Conservation (phyloP, 2,329 filamentous ascomycete genomes). For the Botryotinia globosa region DNA sequence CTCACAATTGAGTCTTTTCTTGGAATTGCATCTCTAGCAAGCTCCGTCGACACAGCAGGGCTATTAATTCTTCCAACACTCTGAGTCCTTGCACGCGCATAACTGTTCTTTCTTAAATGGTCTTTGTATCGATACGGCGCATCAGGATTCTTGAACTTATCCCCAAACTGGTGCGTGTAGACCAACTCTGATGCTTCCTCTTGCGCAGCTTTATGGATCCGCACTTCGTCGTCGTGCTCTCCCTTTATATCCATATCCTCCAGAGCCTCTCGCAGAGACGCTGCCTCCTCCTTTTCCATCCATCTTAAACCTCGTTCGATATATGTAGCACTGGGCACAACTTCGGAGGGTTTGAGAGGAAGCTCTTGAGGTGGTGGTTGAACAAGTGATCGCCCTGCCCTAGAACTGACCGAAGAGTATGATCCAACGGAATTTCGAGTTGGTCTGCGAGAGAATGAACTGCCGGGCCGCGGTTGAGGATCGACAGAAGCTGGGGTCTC, state of each 20-base stretch:
- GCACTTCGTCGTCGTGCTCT: slow-evolving; percentile 54
- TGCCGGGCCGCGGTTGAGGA: slow-evolving; percentile 31
- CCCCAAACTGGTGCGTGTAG: slow-evolving; percentile 68
- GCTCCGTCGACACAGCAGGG: slow-evolving; percentile 42
- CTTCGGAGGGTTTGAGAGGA: slow-evolving; percentile 55
- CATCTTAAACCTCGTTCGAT: slow-evolving; percentile 71
- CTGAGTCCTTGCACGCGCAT: slow-evolving; percentile 63
- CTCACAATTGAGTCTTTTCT: slow-evolving; percentile 39
- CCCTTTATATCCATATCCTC: slow-evolving; percentile 65
- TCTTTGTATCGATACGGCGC: slow-evolving; percentile 66
- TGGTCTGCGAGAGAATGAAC: slow-evolving; percentile 34
- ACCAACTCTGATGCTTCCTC: slow-evolving; percentile 77
- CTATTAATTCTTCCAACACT: slow-evolving; percentile 52
- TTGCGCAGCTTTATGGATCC: slow-evolving; percentile 67
- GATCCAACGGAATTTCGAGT: slow-evolving; percentile 35
- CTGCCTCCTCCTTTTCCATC: slow-evolving; percentile 78
- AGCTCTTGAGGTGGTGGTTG: slow-evolving; percentile 24
- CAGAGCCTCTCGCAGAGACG: slow-evolving; percentile 67
- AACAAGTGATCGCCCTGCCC: slow-evolving; percentile 35
- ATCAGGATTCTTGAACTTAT: slow-evolving; percentile 54
- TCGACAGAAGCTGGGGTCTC: slow-evolving; percentile 27
- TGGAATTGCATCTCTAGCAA: slow-evolving; percentile 34
- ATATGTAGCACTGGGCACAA: slow-evolving; percentile 66
- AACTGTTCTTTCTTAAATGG: slow-evolving; percentile 68
- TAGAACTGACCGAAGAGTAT: slow-evolving; percentile 35